Evolutionary conservation across 2,329 filamentous ascomycete species (phyloP).

Genomic region (Apiospora rasikravindrae): DNA sequence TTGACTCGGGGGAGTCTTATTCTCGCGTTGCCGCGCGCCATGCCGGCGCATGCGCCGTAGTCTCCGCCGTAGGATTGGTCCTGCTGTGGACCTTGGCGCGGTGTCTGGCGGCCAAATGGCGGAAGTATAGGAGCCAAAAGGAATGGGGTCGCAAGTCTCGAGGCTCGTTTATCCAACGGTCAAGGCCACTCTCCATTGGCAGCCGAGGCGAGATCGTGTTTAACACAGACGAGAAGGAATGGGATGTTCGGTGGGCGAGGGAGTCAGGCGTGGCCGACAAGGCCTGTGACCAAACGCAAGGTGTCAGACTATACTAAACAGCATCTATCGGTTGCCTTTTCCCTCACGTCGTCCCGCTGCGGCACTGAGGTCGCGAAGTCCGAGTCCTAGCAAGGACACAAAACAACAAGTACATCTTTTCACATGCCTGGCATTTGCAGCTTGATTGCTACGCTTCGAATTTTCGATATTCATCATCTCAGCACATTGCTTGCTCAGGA

Average conservation of each 20-base stretch:
- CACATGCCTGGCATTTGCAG: slow-evolving; percentile 5
- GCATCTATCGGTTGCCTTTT: not conserved
- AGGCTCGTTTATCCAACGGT: slow-evolving; percentile 16
- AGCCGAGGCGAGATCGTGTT: not conserved
- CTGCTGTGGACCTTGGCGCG: slow-evolving; percentile 17
- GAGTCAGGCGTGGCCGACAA: slow-evolving; percentile 6
- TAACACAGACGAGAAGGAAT: slow-evolving; percentile 16
- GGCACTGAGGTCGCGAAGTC: not conserved
- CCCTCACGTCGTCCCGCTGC: not conserved
- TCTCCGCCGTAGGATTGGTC: not conserved
- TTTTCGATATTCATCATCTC: not conserved
- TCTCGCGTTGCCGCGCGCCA: slow-evolving; percentile 15
- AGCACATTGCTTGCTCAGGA: not conserved
- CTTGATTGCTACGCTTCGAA: not conserved
- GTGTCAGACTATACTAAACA: slow-evolving; percentile 12
- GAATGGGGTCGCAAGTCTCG: slow-evolving; percentile 19
- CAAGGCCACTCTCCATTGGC: slow-evolving; percentile 1
- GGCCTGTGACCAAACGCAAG: not conserved
- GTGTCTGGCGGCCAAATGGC: slow-evolving; percentile 6
- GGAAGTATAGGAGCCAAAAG: slow-evolving; percentile 18
- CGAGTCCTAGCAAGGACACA: not conserved
- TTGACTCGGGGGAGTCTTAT: slow-evolving; percentile 17
- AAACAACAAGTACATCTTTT: not conserved
- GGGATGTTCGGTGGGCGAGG: slow-evolving; percentile 19
- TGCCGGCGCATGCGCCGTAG: slow-evolving; percentile 6